Percentiles rank a stretch among this genome's conserved stretches.
phyloP scores from a whole-genome alignment of 2,329 filamentous ascomycete species.

The Fusarium devonianum region DNA sequence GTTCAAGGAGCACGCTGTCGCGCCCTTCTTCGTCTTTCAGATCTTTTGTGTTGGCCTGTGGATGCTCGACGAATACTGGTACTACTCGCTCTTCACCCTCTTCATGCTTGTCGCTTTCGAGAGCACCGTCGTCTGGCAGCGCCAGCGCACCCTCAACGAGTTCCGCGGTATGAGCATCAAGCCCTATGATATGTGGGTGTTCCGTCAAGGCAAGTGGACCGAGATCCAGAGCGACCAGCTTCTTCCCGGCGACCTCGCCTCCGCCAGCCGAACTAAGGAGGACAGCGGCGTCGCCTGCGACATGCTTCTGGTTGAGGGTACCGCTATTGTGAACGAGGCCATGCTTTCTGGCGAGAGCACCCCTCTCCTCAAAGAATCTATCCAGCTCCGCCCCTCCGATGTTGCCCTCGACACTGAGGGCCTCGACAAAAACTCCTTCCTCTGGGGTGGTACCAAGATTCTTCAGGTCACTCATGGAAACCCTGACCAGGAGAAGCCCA shows the following conservation, averaged over 20 bases:
- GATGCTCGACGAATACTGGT: slow-evolving; percentile 99
- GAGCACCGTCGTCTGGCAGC: slow-evolving; percentile 98
- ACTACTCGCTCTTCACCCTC: slow-evolving; percentile 98
- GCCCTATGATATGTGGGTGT: slow-evolving; percentile 94
- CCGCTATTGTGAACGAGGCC: slow-evolving; percentile 97
- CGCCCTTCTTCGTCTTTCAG: slow-evolving; percentile 99
- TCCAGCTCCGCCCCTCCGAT: slow-evolving; percentile 86
- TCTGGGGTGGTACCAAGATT: slow-evolving; percentile 97
- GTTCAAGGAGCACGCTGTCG: slow-evolving; percentile 97
- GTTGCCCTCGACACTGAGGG: slow-evolving; percentile 85
- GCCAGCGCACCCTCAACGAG: slow-evolving; percentile 92
- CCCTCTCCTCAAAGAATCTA: slow-evolving; percentile 92
- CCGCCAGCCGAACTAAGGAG: slow-evolving; percentile 92
- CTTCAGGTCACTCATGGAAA: slow-evolving; percentile 92
- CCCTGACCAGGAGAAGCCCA: slow-evolving; percentile 74
- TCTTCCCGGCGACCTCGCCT: slow-evolving; percentile 91
- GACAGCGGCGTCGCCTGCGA: slow-evolving; percentile 97
- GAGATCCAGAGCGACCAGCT: slow-evolving; percentile 91
- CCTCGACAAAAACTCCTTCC: slow-evolving; percentile 94
- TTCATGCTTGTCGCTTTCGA: slow-evolving; percentile 99
- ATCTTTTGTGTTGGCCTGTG: slow-evolving; percentile 97
- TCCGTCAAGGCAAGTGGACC: slow-evolving; percentile 84
- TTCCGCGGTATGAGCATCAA: slow-evolving; percentile 99
- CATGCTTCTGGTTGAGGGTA: slow-evolving; percentile 93
- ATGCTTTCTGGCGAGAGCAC: slow-evolving; percentile 99